Conservation (phyloP, 345 rosid species). For the Populus davidiana region DNA sequence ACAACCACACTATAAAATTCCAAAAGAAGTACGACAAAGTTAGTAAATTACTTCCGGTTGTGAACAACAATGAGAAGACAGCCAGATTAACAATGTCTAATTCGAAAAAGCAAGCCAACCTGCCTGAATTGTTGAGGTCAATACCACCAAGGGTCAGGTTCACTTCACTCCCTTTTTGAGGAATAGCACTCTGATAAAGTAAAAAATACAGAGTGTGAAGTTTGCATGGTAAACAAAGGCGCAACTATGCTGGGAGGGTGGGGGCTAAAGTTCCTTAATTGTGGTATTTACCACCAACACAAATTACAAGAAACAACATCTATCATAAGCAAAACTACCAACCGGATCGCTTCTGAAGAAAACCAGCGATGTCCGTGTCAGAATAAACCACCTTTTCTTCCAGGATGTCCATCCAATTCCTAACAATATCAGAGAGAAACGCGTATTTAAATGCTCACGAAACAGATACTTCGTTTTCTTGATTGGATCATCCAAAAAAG, state of each 20-base stretch:
- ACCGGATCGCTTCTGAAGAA: conserved; percentile 83
- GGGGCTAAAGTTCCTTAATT: neutral
- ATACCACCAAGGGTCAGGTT: conserved; percentile 80
- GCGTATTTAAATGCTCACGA: neutral
- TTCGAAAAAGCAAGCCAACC: conserved; percentile 69
- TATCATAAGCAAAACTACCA: conserved; percentile 26
- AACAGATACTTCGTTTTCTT: neutral
- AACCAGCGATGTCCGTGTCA: conserved; percentile 64
- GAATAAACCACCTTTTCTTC: conserved; percentile 77
- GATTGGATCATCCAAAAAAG: neutral
- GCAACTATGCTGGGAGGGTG: conserved; percentile 1
- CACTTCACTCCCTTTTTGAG: conserved; percentile 66
- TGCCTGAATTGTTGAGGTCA: conserved; percentile 99
- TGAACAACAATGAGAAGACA: conserved; percentile 14
- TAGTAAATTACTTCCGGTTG: conserved; percentile 28
- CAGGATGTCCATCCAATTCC: conserved; percentile 89
- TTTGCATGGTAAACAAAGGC: conserved; percentile 7
- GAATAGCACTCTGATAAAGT: conserved; percentile 48
- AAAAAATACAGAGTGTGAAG: conserved; percentile 5
- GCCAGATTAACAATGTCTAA: conserved; percentile 9
- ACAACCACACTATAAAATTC: conserved; percentile 70
- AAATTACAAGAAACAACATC: conserved; percentile 1
- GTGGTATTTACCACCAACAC: neutral
- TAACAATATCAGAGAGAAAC: neutral
- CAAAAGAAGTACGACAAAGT: conserved; percentile 22